Conservation (phyloP, 441 rosid genomes). For the Brassica balearica region DNA sequence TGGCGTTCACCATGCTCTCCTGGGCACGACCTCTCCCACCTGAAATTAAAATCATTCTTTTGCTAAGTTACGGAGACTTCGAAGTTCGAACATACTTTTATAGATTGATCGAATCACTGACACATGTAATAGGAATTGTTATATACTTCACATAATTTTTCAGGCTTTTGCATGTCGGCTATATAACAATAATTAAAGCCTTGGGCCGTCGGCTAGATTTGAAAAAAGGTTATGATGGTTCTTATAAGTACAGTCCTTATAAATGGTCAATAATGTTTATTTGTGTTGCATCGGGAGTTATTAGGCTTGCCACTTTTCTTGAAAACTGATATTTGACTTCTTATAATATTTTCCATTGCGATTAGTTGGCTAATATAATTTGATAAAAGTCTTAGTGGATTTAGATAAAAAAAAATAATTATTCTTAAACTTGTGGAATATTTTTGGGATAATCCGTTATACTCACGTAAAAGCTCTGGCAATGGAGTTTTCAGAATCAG, state of each 20-base stretch:
- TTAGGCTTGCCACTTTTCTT: conserved; percentile 1
- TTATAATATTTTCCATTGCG: neutral
- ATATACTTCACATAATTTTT: neutral
- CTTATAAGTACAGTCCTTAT: neutral
- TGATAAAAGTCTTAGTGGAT: neutral
- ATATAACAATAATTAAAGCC: neutral
- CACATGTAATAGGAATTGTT: conserved; percentile 29
- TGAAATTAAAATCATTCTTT: neutral
- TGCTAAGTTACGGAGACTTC: conserved; percentile 27
- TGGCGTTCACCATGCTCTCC: conserved; percentile 29
- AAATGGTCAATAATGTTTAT: neutral
- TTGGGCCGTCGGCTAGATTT: neutral
- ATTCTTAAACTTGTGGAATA: neutral
- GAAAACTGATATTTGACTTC: conserved; percentile 3
- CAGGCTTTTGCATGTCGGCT: conserved; percentile 19
- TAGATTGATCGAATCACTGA: conserved; percentile 26
- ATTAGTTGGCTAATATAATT: no score
- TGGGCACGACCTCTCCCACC: conserved; percentile 34
- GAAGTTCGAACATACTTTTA: conserved; percentile 15
- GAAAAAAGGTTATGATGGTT: neutral
- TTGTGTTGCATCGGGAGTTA: conserved; percentile 3
- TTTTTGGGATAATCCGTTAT: neutral
- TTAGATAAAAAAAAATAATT: neutral
- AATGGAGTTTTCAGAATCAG: neutral
- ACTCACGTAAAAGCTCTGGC: neutral